Evolutionary conservation across 2,329 filamentous ascomycete genomes (phyloP).

Genomic region (Fusarium buharicum): DNA sequence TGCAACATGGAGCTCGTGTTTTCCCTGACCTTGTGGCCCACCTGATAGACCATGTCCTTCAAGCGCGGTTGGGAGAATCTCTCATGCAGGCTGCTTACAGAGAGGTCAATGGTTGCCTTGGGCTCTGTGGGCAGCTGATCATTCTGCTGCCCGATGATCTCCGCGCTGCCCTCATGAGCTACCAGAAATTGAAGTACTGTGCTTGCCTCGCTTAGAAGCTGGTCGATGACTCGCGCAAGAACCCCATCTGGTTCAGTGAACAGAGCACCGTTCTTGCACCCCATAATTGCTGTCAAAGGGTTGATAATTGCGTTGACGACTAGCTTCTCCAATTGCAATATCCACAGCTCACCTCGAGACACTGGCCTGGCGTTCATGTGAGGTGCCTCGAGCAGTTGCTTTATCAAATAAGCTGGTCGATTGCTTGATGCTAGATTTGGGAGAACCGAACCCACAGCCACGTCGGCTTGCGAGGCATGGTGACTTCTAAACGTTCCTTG

Average conservation of each 20-base stretch:
- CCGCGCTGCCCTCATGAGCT: constrained; percentile 61
- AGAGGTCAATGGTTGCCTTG: constrained; percentile 24
- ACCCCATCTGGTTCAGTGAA: constrained; percentile 65
- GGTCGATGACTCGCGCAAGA: constrained; percentile 70
- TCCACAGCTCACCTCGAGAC: constrained; percentile 58
- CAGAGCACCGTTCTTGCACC: constrained; percentile 81
- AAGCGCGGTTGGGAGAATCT: constrained; percentile 59
- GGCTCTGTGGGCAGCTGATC: neutral
- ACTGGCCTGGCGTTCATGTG: constrained; percentile 56
- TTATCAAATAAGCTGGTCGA: constrained; percentile 52
- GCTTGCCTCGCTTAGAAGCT: constrained; percentile 78
- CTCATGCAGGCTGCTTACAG: constrained; percentile 40
- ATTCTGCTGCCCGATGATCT: constrained; percentile 49
- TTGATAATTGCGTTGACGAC: constrained; percentile 85
- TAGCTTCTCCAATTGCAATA: constrained; percentile 85
- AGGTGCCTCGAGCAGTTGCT: constrained; percentile 56
- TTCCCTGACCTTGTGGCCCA: constrained; percentile 60
- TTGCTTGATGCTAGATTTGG: constrained; percentile 35
- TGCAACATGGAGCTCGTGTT: constrained; percentile 73
- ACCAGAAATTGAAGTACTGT: constrained; percentile 76
- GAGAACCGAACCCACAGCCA: constrained; percentile 60
- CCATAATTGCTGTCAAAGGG: constrained; percentile 81
- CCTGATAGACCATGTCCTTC: constrained; percentile 57
- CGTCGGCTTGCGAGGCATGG: constrained; percentile 62
- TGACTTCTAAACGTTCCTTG: constrained; percentile 61